A percentile compares a stretch with the other conserved stretches of the same genome.
Conservation (phyloP, 1,284 basidiomycete genomes). For the Lignosus rhinocerotis region DNA sequence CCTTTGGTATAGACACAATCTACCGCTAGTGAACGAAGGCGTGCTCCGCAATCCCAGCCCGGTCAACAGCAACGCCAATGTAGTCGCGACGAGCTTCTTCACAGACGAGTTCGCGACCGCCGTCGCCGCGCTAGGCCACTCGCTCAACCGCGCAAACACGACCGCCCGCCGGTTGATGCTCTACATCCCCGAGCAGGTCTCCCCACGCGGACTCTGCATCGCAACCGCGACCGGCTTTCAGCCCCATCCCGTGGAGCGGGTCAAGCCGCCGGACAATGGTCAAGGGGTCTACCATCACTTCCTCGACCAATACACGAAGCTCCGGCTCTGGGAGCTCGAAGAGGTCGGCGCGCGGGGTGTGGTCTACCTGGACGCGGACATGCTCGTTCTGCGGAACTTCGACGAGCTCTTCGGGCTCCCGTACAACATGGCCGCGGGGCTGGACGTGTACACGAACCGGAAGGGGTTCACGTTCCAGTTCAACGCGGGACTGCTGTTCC, state of each 20-base stretch:
- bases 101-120: conserved; percentile 43
- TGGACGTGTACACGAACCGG: conserved; percentile 39
- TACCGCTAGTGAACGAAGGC: conserved; percentile 11
- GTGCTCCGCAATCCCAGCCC: conserved; percentile 7
- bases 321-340: conserved; percentile 46
- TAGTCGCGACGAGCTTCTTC: conserved; percentile 45
- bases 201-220: conserved; percentile 41
- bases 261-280: conserved; percentile 40
- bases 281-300: conserved; percentile 38
- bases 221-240: conserved; percentile 42
- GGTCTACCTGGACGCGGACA: conserved; percentile 48
- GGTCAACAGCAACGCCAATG: conserved; percentile 27
- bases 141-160: conserved; percentile 37
- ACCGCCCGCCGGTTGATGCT: conserved; percentile 38
- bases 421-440: conserved; percentile 44
- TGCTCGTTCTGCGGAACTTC: conserved; percentile 42
- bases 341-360: conserved; percentile 32
- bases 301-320: conserved; percentile 45
- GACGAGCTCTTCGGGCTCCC: conserved; percentile 47
- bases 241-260: conserved; percentile 36
- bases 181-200: conserved; percentile 42
- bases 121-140: conserved; percentile 45
- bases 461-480: conserved; percentile 41
- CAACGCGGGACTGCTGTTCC: conserved; percentile 44
- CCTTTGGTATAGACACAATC: conserved; percentile 10